Evolutionary conservation across 1,284 basidiomycete species (phyloP), one percentile per base, ranked within the genome.

Genomic region (Puccinia coronata): DNA sequence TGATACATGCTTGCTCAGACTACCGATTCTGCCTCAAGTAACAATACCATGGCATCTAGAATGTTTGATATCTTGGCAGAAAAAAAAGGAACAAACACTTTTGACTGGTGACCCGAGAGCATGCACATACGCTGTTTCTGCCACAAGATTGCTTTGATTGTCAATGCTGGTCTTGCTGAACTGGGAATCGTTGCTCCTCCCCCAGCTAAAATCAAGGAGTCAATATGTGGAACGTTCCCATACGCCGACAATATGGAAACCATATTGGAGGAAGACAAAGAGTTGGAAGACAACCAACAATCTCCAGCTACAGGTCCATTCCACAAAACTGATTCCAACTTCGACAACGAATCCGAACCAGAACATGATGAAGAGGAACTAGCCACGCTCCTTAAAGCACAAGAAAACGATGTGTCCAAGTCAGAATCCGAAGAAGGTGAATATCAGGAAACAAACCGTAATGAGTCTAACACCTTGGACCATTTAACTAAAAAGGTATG

Each of bases 51-150:
- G 65, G 65, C 65, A 5, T 43, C 39, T 69, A 11, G 65, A 69
- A n/a, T 69, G 16, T 69, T 16, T 9, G 9, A 49, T 25, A 69
- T 69, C 65, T 69, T 69, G 39, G 65, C 5, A 49, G 65, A 69
- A 6, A 43, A 69, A 69, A 69, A 69, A 25, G 65, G 65, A 47
- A 18, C 39, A 25, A 43, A 69, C 65, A 25, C 49, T 39, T 73
- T 55, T 57, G 34, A 73, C 34, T 73, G 71, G 71, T 23, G 34
- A 39, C 51, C 71, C 5, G 23, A 73, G n/a, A 73, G 14, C 1
- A 73, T 73, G 71, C 71, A 73, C 36, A 73, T 73, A 1, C 55
- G 51, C 43, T 73, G 71, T 73, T n/a, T n/a, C n/a, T n/a, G n/a
- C n/a, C n/a, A n/a, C n/a, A n/a, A n/a, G n/a, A n/a, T n/a, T n/a